A percentile compares a stretch with the other conserved stretches of the same genome.
These are phyloP conservation scores for Antrodiella citrinella DNA, from an alignment of 768 basidiomycete genomes.

Conservation along the genomic window DNA sequence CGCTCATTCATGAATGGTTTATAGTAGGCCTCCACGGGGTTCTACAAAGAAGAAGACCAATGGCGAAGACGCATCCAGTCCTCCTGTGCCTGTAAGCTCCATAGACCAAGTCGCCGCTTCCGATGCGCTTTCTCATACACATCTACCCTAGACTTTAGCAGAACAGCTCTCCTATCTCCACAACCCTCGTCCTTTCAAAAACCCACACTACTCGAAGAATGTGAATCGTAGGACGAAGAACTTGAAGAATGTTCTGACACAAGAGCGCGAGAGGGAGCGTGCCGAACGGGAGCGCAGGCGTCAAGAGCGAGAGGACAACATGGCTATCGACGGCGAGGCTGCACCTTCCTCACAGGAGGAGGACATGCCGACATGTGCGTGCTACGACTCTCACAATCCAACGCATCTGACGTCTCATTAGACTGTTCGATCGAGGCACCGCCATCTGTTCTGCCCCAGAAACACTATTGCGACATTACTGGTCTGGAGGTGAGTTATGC, in stretches of 20 bases:
- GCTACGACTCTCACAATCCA: not conserved
- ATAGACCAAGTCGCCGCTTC: too few relatives aligned
- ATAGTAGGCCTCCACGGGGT: conserved; percentile 26
- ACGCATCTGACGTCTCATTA: too few relatives aligned
- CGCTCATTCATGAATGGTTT: too few relatives aligned
- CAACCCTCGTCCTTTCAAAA: conserved; percentile 71
- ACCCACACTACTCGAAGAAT: conserved; percentile 60
- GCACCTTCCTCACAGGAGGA: conserved; percentile 31
- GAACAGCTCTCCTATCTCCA: conserved; percentile 72
- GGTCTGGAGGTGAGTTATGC: conserved; percentile 55
- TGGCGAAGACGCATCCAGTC: conserved; percentile 24
- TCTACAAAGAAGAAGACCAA: conserved; percentile 19
- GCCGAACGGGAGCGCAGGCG: conserved; percentile 53
- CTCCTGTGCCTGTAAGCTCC: conserved; percentile 21
- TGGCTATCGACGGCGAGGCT: conserved; percentile 48
- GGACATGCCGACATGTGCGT: conserved; percentile 65
- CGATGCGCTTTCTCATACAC: not conserved
- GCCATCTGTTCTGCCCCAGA: conserved; percentile 69
- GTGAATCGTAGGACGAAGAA: conserved; percentile 69
- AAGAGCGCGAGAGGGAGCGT: conserved; percentile 74
- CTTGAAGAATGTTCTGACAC: conserved; percentile 66
- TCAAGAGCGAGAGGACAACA: conserved; percentile 42
- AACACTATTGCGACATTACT: conserved; percentile 81
- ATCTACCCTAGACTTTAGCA: conserved; percentile 46
- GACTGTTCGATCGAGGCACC: conserved; percentile 81